Conservation (phyloP, 73 alveolate species). For the Paraurostyla sp. region DNA sequence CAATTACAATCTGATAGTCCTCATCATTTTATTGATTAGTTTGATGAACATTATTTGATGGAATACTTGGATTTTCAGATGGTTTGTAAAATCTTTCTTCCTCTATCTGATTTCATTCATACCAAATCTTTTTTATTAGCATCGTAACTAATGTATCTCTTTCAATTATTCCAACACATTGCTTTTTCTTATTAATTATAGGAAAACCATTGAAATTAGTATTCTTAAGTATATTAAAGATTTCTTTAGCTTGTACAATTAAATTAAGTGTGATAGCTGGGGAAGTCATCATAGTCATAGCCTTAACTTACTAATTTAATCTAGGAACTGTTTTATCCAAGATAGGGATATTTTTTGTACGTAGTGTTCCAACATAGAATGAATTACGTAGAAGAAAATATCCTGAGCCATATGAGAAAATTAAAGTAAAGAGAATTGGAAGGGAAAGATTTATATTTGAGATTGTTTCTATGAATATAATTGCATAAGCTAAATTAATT, state of each 20-base stretch:
- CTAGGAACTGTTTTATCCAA: conserved; percentile 11
- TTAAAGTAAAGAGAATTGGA: conserved; percentile 76
- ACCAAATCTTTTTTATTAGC: conserved; percentile 34
- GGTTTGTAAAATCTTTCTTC: background rate
- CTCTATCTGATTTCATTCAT: background rate
- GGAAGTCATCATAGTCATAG: conserved; percentile 48
- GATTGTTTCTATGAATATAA: conserved; percentile 82
- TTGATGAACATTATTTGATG: too few species aligned
- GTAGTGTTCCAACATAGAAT: conserved; percentile 56
- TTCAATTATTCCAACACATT: conserved; percentile 49
- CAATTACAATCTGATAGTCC: too few species aligned
- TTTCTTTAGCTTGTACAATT: conserved; percentile 20
- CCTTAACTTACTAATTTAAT: conserved; percentile 9
- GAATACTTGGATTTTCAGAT: too few species aligned
- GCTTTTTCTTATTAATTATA: background rate
- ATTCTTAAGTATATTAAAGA: background rate
- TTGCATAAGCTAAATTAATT: conserved; percentile 78
- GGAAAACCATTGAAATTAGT: conserved; percentile 65
- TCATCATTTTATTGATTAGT: too few species aligned
- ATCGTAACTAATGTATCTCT: conserved; percentile 45
- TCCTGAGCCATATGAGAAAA: conserved; percentile 70
- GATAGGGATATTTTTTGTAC: conserved; percentile 57
- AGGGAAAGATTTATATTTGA: conserved; percentile 71
- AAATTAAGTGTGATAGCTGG: background rate
- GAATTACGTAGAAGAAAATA: conserved; percentile 44